Conservation (phyloP, 306 rosid genomes). For the Hippophae tibetana region DNA sequence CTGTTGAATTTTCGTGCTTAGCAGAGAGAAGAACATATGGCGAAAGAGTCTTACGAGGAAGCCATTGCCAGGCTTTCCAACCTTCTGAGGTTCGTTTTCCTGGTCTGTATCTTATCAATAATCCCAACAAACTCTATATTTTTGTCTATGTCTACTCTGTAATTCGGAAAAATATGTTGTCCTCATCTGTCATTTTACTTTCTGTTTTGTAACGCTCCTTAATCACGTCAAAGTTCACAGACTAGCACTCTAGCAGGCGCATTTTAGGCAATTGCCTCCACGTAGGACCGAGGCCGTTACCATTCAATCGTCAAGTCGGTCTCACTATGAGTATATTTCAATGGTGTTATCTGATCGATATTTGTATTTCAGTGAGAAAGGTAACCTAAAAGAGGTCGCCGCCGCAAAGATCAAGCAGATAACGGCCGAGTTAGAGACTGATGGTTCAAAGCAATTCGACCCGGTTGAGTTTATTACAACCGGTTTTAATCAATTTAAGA, state of each 20-base stretch:
- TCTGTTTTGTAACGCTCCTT: neutral
- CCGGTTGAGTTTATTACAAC: constrained; percentile 60
- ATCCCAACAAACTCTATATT: neutral
- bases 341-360: neutral
- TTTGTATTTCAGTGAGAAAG: constrained; percentile 37
- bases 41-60: constrained; percentile 52
- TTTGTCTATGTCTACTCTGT: neutral
- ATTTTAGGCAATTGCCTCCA: neutral
- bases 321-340: neutral
- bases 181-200: constrained; percentile 18
- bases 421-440: constrained; percentile 45
- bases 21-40: constrained; percentile 77
- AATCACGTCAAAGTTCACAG: neutral
- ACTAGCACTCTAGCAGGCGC: neutral
- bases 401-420: constrained; percentile 66
- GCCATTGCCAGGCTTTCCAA: constrained; percentile 64
- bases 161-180: neutral
- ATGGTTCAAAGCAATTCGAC: constrained; percentile 22
- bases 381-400: constrained; percentile 47
- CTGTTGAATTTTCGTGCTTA: neutral
- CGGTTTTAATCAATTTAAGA: constrained; percentile 68
- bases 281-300: constrained; percentile 5
- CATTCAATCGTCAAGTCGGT: constrained; percentile 12
- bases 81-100: constrained; percentile 52
- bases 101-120: neutral